These are phyloP conservation scores for Raffaelea ambrosiae DNA, from an alignment of 2,329 filamentous ascomycete genomes.

Conservation along the genomic window DNA sequence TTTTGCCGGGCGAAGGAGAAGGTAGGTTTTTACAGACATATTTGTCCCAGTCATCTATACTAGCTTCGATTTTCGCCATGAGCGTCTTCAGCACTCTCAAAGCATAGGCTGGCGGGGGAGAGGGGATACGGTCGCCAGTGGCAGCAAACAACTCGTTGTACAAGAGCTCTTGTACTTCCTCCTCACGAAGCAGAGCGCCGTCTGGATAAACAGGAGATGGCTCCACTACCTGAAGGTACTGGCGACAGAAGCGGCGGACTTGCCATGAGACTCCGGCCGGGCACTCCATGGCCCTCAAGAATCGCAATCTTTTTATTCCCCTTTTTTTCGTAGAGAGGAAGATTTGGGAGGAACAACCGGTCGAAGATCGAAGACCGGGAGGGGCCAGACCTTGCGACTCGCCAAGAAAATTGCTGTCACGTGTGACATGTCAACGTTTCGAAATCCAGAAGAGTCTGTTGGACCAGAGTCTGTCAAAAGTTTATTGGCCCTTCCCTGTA, in stretches of 20 bases:
- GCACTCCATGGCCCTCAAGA: too few species aligned
- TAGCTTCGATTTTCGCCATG: constrained; percentile 58
- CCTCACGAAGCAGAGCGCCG: constrained; percentile 45
- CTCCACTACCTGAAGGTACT: constrained; percentile 69
- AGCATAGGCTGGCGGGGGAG: constrained; percentile 61
- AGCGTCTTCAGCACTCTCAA: constrained; percentile 66
- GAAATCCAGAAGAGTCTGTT: too few species aligned
- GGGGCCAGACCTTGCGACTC: too few species aligned
- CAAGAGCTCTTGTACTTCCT: constrained; percentile 57
- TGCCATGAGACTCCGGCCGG: not conserved
- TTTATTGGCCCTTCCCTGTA: too few species aligned
- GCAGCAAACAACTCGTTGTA: constrained; percentile 48
- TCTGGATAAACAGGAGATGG: constrained; percentile 56
- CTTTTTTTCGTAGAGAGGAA: too few species aligned
- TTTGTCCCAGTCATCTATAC: constrained; percentile 74
- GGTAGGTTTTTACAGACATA: constrained; percentile 55
- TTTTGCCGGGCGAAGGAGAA: not conserved
- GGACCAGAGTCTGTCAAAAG: too few species aligned
- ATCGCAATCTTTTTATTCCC: too few species aligned
- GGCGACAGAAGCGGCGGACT: constrained; percentile 46
- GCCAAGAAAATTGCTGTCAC: too few species aligned
- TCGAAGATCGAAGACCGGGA: too few species aligned
- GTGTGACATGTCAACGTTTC: too few species aligned
- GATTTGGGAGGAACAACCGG: too few species aligned
- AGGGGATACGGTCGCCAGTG: constrained; percentile 25